Evolutionary conservation across 495 filamentous ascomycete genomes (phyloP).

Genomic region (Penicillium fimorum): DNA sequence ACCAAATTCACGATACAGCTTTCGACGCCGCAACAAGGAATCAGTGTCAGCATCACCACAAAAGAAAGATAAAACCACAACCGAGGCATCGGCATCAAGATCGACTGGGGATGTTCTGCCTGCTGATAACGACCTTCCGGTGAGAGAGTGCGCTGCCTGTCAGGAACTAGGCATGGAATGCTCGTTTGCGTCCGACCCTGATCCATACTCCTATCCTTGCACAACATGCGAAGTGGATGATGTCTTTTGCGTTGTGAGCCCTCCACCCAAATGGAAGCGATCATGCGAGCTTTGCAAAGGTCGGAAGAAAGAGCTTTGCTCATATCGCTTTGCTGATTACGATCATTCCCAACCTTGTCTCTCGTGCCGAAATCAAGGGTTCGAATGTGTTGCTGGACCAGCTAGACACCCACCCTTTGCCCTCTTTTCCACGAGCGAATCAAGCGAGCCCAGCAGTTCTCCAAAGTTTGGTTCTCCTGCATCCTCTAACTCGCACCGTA

Average conservation of each 20-base stretch:
- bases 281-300: constrained; percentile 3
- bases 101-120: neutral
- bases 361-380: constrained; percentile 1
- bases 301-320: neutral
- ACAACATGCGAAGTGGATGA: neutral
- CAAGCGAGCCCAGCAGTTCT: neutral
- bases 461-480: neutral
- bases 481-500: neutral
- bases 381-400: constrained; percentile 9
- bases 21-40: neutral
- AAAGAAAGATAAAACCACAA: neutral
- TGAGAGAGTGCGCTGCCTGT: constrained; percentile 3
- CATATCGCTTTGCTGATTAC: constrained; percentile 5
- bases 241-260: constrained; percentile 1
- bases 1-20: constrained; percentile 1
- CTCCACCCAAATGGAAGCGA: constrained; percentile 6
- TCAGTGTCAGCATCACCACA: neutral
- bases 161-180: neutral
- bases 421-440: neutral
- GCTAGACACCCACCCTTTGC: neutral
- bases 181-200: constrained; percentile 1
- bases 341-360: constrained; percentile 6
- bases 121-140: neutral
- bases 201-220: constrained; percentile 5
- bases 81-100: neutral